These are phyloP conservation scores for Adansonia gregorii DNA, from an alignment of 441 rosid species.

Conservation along the genomic window DNA sequence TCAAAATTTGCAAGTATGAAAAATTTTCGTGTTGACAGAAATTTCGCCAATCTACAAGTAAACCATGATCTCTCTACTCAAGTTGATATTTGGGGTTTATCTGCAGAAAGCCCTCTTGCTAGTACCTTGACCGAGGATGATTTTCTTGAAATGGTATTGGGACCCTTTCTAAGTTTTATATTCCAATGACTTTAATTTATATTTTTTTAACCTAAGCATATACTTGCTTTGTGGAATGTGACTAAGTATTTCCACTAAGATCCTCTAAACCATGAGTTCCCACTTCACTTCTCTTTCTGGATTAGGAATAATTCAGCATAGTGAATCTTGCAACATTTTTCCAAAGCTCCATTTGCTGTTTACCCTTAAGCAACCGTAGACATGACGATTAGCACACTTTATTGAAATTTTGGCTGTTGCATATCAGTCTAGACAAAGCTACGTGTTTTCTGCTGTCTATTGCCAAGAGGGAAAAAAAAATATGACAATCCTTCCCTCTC, in stretches of 20 bases:
- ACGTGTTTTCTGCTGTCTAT: too few relatives aligned
- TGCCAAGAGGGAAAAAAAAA: too few relatives aligned
- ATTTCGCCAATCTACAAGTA: constrained; percentile 39
- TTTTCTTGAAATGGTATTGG: constrained; percentile 90
- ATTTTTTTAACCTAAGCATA: constrained; percentile 22
- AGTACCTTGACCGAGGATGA: constrained; percentile 84
- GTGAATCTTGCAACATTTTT: too few relatives aligned
- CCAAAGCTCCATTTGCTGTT: too few relatives aligned
- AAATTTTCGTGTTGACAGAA: constrained; percentile 34
- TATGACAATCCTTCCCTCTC: too few relatives aligned
- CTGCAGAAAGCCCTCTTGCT: constrained; percentile 79
- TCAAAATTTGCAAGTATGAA: constrained; percentile 46
- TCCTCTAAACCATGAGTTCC: background rate
- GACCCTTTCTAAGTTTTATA: constrained; percentile 31
- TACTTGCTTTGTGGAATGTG: constrained; percentile 16
- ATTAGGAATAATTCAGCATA: too few relatives aligned
- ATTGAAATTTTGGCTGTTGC: too few relatives aligned
- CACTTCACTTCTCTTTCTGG: background rate
- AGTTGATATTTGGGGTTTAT: constrained; percentile 73
- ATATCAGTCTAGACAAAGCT: too few relatives aligned
- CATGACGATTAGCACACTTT: too few relatives aligned
- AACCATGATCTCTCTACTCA: constrained; percentile 52
- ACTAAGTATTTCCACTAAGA: background rate
- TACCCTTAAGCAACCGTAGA: too few relatives aligned
- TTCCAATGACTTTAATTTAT: constrained; percentile 29